A percentile compares a stretch with the other conserved stretches of the same genome.
These are phyloP conservation scores for Bipolaris zeicola DNA, from an alignment of 2,329 filamentous ascomycete species.

Conservation along the genomic window DNA sequence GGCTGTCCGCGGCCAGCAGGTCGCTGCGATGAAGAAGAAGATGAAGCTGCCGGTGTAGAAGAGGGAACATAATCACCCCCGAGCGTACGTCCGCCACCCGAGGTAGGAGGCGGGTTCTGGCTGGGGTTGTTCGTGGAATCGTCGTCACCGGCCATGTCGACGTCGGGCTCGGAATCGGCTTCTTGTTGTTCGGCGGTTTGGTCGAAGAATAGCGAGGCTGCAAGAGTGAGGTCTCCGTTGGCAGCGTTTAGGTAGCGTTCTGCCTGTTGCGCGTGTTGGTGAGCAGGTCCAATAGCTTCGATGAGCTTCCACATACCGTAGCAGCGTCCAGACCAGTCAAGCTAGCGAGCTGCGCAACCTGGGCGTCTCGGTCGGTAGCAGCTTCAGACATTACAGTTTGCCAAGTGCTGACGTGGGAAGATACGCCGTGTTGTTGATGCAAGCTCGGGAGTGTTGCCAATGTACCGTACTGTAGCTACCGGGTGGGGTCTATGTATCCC, in stretches of 20 bases:
- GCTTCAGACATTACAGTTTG: conserved; percentile 40
- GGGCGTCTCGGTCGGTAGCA: conserved; percentile 39
- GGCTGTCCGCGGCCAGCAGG: conserved; percentile 31
- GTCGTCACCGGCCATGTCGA: conserved; percentile 46
- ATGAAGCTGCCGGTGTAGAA: conserved; percentile 17
- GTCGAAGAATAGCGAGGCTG: conserved; percentile 54
- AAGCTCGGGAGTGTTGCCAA: conserved; percentile 9
- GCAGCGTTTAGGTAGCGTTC: conserved; percentile 51
- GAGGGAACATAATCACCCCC: conserved; percentile 44
- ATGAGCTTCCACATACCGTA: conserved; percentile 41
- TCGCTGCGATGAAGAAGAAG: conserved; percentile 19
- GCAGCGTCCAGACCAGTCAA: conserved; percentile 43
- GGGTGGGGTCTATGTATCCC: conserved; percentile 11
- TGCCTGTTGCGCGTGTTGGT: conserved; percentile 47
- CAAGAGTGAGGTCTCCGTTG: conserved; percentile 55
- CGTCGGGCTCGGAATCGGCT: conserved; percentile 30
- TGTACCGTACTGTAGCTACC: background rate
- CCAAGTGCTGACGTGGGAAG: background rate
- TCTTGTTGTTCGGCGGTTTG: conserved; percentile 33
- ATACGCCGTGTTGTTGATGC: conserved; percentile 11
- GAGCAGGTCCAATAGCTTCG: conserved; percentile 28
- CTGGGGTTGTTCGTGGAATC: conserved; percentile 21
- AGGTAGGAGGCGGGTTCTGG: conserved; percentile 30
- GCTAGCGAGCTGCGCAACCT: conserved; percentile 44
- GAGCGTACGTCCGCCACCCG: conserved; percentile 46